Evolutionary conservation across 495 filamentous ascomycete species (phyloP).

Genomic region (Clavariopsis aquatica): DNA sequence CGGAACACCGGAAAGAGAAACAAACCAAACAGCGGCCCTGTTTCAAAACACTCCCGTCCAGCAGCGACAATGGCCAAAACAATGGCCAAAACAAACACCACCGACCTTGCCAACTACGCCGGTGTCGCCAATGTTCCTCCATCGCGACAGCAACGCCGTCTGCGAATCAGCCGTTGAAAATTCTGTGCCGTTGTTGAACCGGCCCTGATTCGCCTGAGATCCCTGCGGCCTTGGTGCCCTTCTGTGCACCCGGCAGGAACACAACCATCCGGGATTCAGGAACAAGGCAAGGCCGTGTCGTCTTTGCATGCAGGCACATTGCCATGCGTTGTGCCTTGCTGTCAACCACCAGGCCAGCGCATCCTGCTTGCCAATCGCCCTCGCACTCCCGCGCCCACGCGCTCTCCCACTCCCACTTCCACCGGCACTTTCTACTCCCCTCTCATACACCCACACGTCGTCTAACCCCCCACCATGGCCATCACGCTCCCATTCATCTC

Average conservation of each 20-base stretch:
- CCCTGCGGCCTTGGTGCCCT: constrained; percentile 2
- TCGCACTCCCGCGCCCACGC: background rate
- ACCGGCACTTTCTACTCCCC: background rate
- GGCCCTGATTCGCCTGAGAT: constrained; percentile 29
- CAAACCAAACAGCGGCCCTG: background rate
- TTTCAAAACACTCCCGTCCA: background rate
- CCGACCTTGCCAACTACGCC: too few relatives aligned
- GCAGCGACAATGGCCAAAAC: background rate
- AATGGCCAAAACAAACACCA: background rate
- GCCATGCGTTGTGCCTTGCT: too few relatives aligned
- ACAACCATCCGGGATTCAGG: too few relatives aligned
- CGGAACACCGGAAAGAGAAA: constrained; percentile 18
- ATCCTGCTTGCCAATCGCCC: too few relatives aligned
- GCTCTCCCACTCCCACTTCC: background rate
- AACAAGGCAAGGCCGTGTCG: too few relatives aligned
- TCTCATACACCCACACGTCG: constrained; percentile 2
- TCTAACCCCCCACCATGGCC: background rate
- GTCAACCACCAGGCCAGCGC: constrained; percentile 7
- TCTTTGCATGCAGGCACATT: too few relatives aligned
- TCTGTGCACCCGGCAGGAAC: too few relatives aligned
- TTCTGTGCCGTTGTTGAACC: constrained; percentile 21
- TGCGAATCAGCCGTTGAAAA: too few relatives aligned
- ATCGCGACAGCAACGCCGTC: too few relatives aligned
- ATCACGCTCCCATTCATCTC: background rate
- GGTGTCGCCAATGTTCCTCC: too few relatives aligned